These are phyloP conservation scores for Maudiozyma humilis DNA, from an alignment of 1,139 yeast species.

Conservation along the genomic window DNA sequence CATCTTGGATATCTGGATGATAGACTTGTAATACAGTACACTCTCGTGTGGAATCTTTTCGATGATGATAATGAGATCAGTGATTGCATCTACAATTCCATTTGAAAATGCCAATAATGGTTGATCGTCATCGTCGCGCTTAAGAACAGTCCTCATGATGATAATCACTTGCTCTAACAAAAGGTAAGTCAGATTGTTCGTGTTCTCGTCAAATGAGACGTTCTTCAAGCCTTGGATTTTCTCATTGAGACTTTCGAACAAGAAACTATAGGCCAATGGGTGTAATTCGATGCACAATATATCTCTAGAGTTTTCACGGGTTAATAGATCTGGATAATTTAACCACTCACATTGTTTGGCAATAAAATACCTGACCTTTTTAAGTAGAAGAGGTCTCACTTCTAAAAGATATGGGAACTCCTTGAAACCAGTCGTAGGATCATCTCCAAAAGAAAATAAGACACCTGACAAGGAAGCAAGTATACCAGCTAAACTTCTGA, in stretches of 20 bases:
- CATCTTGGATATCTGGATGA: slow-evolving; percentile 52
- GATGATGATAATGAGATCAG: slow-evolving; percentile 33
- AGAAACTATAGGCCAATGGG: slow-evolving; percentile 36
- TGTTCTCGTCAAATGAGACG: slow-evolving; percentile 22
- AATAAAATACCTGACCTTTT: slow-evolving; percentile 45
- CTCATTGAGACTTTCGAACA: slow-evolving; percentile 28
- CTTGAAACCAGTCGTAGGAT: slow-evolving; percentile 29
- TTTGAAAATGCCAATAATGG: slow-evolving; percentile 35
- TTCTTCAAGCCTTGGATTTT: slow-evolving; percentile 17
- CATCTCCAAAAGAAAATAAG: slow-evolving; percentile 35
- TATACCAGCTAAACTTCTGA: slow-evolving; percentile 55
- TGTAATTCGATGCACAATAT: slow-evolving; percentile 40
- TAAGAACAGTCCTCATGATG: slow-evolving; percentile 36
- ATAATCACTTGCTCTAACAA: slow-evolving; percentile 37
- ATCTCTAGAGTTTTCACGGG: slow-evolving; percentile 44
- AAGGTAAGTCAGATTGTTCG: slow-evolving; percentile 22
- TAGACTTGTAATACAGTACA: slow-evolving; percentile 40
- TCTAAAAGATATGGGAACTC: slow-evolving; percentile 24
- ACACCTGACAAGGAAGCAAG: slow-evolving; percentile 54
- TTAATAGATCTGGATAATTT: slow-evolving; percentile 43
- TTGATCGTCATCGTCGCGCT: slow-evolving; percentile 33
- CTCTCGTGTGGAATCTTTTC: slow-evolving; percentile 32
- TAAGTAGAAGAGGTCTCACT: slow-evolving; percentile 33
- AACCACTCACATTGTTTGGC: slow-evolving; percentile 36
- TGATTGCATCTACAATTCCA: slow-evolving; percentile 33